phyloP scores from a whole-genome alignment of 2,329 filamentous ascomycete genomes.

The Cylindrodendrum hubeiense region DNA sequence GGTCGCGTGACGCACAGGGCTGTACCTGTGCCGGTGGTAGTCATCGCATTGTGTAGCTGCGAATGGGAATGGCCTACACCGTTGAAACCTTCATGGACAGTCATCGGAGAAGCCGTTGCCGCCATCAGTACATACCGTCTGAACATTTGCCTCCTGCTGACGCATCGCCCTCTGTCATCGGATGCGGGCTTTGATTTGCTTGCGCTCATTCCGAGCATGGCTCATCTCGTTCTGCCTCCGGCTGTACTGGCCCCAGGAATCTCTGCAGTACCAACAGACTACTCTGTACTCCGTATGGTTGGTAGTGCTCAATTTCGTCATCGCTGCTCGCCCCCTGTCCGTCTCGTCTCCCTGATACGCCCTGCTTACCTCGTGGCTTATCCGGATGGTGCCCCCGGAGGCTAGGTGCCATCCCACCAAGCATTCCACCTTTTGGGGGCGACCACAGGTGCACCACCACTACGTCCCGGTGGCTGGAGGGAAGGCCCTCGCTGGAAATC shows the following conservation, averaged over 20 bases:
- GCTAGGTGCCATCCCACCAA: not conserved
- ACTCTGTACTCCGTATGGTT: no score
- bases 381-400: not conserved
- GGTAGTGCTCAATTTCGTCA: slow-evolving; percentile 27
- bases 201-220: not conserved
- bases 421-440: not conserved
- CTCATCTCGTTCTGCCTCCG: not conserved
- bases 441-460: not conserved
- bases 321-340: not conserved
- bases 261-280: not conserved
- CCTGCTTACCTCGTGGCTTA: not conserved
- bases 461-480: not conserved
- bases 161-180: not conserved
- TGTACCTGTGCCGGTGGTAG: slow-evolving; percentile 18
- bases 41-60: not conserved
- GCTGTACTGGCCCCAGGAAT: not conserved
- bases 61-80: not conserved
- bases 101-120: not conserved
- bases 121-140: not conserved
- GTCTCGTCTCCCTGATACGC: not conserved
- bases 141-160: not conserved
- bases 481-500: not conserved
- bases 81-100: not conserved
- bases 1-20: slow-evolving; percentile 32
- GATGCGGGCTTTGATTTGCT: not conserved